Conservation (phyloP, 768 basidiomycete genomes). For the Amanita inopinata region DNA sequence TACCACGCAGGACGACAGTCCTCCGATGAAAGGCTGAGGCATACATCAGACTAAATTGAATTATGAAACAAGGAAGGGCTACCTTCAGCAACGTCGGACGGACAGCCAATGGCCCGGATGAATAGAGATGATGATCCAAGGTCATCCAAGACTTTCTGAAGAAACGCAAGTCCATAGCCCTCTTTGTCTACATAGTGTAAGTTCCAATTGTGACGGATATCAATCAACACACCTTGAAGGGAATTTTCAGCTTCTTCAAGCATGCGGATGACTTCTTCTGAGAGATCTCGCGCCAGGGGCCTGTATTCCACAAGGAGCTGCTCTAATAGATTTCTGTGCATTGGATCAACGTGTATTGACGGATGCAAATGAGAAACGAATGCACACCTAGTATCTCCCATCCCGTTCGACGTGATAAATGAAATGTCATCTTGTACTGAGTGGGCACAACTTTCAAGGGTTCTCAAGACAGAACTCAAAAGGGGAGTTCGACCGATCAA, state of each 20-base stretch:
- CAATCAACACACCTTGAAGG: conserved; percentile 13
- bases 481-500: conserved; percentile 55
- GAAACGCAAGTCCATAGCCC: conserved; percentile 1
- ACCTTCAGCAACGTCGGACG: conserved; percentile 22
- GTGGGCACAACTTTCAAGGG: conserved; percentile 50
- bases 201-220: background rate
- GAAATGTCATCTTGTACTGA: conserved; percentile 51
- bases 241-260: conserved; percentile 27
- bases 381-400: conserved; percentile 37
- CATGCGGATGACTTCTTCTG: conserved; percentile 28
- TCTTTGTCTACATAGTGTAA: background rate
- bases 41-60: background rate
- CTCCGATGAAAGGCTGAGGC: conserved; percentile 40
- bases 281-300: conserved; percentile 40
- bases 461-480: conserved; percentile 46
- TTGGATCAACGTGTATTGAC: conserved; percentile 4
- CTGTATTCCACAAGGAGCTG: conserved; percentile 37
- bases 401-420: conserved; percentile 30
- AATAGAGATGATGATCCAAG: conserved; percentile 6
- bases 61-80: conserved; percentile 8
- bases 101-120: conserved; percentile 2
- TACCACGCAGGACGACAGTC: conserved; percentile 30
- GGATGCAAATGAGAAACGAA: conserved; percentile 12
- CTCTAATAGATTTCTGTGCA: conserved; percentile 28
- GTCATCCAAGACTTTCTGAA: conserved; percentile 12